Evolutionary conservation across 148 eudicot genomes (phyloP).

Genomic region (Vaccinium darrowii): DNA sequence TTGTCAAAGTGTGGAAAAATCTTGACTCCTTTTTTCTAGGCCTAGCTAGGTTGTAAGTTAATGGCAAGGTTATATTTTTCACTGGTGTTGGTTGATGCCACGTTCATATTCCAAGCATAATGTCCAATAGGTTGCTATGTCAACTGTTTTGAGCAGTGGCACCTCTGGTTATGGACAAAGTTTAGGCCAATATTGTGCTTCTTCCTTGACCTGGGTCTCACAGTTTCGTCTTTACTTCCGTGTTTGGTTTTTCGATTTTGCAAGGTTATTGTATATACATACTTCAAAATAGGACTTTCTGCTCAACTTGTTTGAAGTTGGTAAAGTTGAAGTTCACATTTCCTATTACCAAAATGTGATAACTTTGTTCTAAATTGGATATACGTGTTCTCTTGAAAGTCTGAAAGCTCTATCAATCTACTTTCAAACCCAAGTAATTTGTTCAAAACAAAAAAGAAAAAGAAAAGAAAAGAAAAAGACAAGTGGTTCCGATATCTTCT

Average conservation of each 20-base stretch:
- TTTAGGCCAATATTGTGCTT: neutral
- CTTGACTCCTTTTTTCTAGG: neutral
- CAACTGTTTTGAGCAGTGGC: neutral
- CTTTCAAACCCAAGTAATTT: too few relatives aligned
- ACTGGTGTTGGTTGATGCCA: neutral
- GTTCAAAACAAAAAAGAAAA: too few relatives aligned
- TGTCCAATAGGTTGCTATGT: neutral
- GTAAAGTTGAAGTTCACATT: neutral
- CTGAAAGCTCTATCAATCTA: too few relatives aligned
- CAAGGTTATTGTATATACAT: neutral
- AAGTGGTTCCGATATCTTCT: too few relatives aligned
- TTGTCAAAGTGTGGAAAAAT: neutral
- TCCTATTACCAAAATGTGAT: neutral
- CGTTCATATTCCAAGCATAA: neutral
- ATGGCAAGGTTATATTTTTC: neutral
- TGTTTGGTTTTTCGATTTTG: neutral
- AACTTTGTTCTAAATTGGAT: neutral
- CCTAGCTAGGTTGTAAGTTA: neutral
- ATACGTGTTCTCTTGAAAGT: too few relatives aligned
- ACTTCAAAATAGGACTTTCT: neutral
- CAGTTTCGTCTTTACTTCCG: neutral
- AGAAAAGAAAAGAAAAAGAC: too few relatives aligned
- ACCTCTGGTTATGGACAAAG: neutral
- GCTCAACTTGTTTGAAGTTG: slow-evolving; percentile 3
- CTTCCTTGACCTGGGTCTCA: neutral